phyloP scores from a whole-genome alignment of 2,329 filamentous ascomycete species.

The Podosphaera fusca region DNA sequence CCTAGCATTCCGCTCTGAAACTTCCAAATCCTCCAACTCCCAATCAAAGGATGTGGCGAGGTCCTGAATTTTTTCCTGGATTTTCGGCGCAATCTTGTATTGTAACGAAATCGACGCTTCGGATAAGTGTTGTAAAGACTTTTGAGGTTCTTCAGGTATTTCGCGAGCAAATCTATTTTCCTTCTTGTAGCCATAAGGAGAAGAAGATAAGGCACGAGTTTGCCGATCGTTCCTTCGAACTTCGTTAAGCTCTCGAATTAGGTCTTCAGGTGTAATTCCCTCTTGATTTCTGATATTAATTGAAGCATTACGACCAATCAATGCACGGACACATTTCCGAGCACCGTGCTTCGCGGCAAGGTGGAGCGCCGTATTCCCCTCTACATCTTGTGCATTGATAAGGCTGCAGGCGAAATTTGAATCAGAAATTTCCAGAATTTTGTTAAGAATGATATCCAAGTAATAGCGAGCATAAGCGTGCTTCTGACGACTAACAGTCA shows the following conservation, averaged over 20 bases:
- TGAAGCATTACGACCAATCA: constrained; percentile 57
- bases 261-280: constrained; percentile 62
- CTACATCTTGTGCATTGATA: constrained; percentile 60
- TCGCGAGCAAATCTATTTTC: constrained; percentile 23
- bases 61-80: constrained; percentile 50
- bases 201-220: constrained; percentile 47
- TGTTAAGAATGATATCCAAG: constrained; percentile 73
- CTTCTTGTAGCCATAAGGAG: constrained; percentile 40
- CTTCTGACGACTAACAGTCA: constrained; percentile 62
- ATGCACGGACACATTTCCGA: constrained; percentile 65
- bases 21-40: constrained; percentile 51
- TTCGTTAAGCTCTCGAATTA: constrained; percentile 56
- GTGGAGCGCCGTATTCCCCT: constrained; percentile 70
- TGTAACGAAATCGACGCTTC: constrained; percentile 47
- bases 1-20: constrained; percentile 42
- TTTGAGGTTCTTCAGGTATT: constrained; percentile 9
- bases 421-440: constrained; percentile 55
- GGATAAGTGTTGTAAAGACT: constrained; percentile 22
- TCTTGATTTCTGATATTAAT: constrained; percentile 65
- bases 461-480: constrained; percentile 84
- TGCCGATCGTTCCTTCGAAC: constrained; percentile 24
- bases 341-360: constrained; percentile 61
- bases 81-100: constrained; percentile 41
- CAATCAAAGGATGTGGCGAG: constrained; percentile 49
- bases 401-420: constrained; percentile 55